Percentiles rank a stretch among this genome's conserved stretches.
Conservation (phyloP, 352 stramenopile genomes). For the Phytophthora parvispora region DNA sequence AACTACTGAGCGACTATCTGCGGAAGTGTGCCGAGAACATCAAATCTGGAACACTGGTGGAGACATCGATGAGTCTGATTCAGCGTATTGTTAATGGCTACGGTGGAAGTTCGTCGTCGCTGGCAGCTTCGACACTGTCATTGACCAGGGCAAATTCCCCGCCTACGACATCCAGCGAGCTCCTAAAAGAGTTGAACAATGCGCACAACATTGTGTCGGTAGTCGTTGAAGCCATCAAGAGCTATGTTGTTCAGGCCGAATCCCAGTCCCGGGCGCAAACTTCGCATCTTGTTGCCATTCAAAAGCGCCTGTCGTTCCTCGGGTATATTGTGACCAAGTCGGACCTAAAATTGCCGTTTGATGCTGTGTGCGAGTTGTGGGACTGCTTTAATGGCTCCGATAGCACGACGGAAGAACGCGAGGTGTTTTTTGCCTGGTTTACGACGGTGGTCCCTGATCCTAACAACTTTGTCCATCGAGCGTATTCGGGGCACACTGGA, state of each 20-base stretch:
- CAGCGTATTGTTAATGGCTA: constrained; percentile 72
- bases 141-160: constrained; percentile 44
- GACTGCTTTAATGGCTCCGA: constrained; percentile 53
- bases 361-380: constrained; percentile 72
- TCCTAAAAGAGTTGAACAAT: constrained; percentile 78
- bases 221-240: constrained; percentile 67
- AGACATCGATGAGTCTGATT: constrained; percentile 86
- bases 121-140: constrained; percentile 52
- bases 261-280: constrained; percentile 7
- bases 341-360: constrained; percentile 73
- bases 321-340: constrained; percentile 81
- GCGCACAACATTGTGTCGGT: constrained; percentile 68
- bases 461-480: constrained; percentile 77
- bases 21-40: constrained; percentile 82
- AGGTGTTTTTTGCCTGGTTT: constrained; percentile 87
- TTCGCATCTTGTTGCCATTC: constrained; percentile 26
- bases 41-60: constrained; percentile 54
- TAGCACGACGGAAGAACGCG: constrained; percentile 43
- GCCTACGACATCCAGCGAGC: constrained; percentile 53
- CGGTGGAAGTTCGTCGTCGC: constrained; percentile 39
- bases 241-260: constrained; percentile 41
- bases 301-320: constrained; percentile 77
- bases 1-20: constrained; percentile 78
- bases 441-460: constrained; percentile 69
- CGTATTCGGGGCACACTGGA: constrained; percentile 68